phyloP scores from a whole-genome alignment of 352 stramenopile genomes.

The Phytophthora europaea region DNA sequence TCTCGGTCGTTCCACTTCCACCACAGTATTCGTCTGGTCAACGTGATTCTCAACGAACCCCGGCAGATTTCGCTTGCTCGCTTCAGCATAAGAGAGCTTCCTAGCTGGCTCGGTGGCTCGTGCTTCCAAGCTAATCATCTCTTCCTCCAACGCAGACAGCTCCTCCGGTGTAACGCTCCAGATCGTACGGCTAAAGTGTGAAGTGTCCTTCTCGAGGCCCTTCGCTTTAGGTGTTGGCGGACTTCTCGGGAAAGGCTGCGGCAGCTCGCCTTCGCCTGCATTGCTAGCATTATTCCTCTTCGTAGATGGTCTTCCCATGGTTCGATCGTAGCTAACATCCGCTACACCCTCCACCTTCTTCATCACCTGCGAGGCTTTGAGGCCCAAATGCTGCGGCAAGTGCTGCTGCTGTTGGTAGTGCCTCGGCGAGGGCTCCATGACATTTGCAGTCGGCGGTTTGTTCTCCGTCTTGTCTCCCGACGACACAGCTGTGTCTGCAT shows the following conservation, averaged over 20 bases:
- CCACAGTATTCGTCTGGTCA: neutral
- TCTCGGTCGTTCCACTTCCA: neutral
- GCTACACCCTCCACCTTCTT: neutral
- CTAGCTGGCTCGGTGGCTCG: neutral
- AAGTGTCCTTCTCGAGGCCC: neutral
- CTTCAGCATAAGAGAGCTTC: slow-evolving; percentile 37
- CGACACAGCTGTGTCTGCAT: neutral
- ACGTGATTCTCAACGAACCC: slow-evolving; percentile 1
- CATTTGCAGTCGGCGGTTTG: slow-evolving; percentile 6
- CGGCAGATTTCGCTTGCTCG: slow-evolving; percentile 29
- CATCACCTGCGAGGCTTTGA: neutral
- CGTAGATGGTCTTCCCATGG: neutral
- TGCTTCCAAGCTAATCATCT: slow-evolving; percentile 18
- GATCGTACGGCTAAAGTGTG: slow-evolving; percentile 31
- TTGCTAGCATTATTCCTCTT: slow-evolving; percentile 1
- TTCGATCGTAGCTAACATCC: neutral
- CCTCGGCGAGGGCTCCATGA: slow-evolving; percentile 14
- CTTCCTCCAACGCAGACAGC: slow-evolving; percentile 31
- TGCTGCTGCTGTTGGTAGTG: slow-evolving; percentile 20
- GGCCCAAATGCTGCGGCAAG: neutral
- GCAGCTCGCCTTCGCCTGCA: neutral
- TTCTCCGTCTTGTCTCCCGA: slow-evolving; percentile 4
- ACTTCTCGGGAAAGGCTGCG: neutral
- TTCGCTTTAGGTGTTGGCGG: neutral
- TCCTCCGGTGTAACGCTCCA: slow-evolving; percentile 49